phyloP scores from a whole-genome alignment of 371 early-diverging fungal genomes.

The Mortierella sp. region DNA sequence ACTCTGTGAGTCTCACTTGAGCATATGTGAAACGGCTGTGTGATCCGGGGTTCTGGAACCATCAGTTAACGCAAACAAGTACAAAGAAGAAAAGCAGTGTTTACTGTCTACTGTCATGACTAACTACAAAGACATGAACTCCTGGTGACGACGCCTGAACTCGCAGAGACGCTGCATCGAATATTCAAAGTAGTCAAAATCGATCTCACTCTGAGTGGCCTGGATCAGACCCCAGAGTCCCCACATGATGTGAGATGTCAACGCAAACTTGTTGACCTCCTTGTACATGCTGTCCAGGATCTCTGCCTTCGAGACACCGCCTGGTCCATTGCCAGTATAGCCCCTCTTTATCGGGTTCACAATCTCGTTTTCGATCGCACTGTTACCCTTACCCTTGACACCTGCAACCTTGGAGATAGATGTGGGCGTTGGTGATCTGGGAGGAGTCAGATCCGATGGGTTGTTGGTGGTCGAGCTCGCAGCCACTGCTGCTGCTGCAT shows the following conservation, averaged over 20 bases:
- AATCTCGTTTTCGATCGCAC: constrained; percentile 20
- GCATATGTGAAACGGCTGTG: no score
- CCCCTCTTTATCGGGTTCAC: constrained; percentile 9
- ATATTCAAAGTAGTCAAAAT: constrained; percentile 85
- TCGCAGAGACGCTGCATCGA: constrained; percentile 70
- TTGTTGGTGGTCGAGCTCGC: no score
- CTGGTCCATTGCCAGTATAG: constrained; percentile 14
- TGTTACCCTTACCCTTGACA: constrained; percentile 20
- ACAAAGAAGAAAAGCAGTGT: no score
- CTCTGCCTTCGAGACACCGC: constrained; percentile 45
- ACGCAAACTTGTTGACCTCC: constrained; percentile 64
- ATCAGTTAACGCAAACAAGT: no score
- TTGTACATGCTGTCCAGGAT: constrained; percentile 51
- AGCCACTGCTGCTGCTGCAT: constrained; percentile 7
- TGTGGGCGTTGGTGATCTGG: neutral
- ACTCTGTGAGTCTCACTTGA: no score
- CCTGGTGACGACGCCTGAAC: constrained; percentile 37
- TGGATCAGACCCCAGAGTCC: constrained; percentile 88
- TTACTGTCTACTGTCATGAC: no score
- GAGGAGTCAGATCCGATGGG: neutral
- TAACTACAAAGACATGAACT: constrained; percentile 51
- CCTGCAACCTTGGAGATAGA: neutral
- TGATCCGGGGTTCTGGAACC: no score
- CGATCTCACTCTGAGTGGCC: constrained; percentile 81
- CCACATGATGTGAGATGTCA: constrained; percentile 85